Conservation (phyloP, 805 yeast species). For the Cyberlindnera japonica region DNA sequence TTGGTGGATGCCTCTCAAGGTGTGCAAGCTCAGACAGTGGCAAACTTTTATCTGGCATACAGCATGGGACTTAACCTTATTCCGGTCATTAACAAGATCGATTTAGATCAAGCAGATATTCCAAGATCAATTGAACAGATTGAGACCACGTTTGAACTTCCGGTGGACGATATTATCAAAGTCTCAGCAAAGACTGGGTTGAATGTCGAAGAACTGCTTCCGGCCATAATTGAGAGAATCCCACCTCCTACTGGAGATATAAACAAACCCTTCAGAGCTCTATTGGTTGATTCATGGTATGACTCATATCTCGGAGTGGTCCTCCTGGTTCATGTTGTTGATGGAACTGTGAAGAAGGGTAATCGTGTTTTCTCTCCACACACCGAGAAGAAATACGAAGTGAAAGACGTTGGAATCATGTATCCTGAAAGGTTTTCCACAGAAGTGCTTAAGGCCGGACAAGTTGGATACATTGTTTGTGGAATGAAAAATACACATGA, state of each 20-base stretch:
- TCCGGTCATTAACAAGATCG: slow-evolving; percentile 91
- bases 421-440: slow-evolving; percentile 80
- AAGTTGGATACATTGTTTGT: slow-evolving; percentile 91
- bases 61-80: slow-evolving; percentile 76
- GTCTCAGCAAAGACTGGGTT: slow-evolving; percentile 92
- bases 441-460: slow-evolving; percentile 73
- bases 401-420: slow-evolving; percentile 93
- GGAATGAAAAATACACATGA: slow-evolving; percentile 88
- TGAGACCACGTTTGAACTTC: slow-evolving; percentile 77
- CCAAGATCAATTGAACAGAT: slow-evolving; percentile 79
- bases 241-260: slow-evolving; percentile 68
- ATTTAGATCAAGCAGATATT: slow-evolving; percentile 82
- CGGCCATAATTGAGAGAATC: slow-evolving; percentile 75
- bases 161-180: slow-evolving; percentile 66
- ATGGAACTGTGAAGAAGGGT: slow-evolving; percentile 74
- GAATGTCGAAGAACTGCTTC: slow-evolving; percentile 74
- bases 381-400: slow-evolving; percentile 72
- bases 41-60: slow-evolving; percentile 88
- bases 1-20: slow-evolving; percentile 95
- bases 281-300: slow-evolving; percentile 97
- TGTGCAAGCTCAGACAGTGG: slow-evolving; percentile 98
- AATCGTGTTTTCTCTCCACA: slow-evolving; percentile 75
- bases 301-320: slow-evolving; percentile 91
- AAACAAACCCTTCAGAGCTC: slow-evolving; percentile 57
- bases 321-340: slow-evolving; percentile 76